Evolutionary conservation across 768 basidiomycete genomes (phyloP), one percentile per base, ranked within the genome.

Genomic region (Neoboletus subvelutipes): DNA sequence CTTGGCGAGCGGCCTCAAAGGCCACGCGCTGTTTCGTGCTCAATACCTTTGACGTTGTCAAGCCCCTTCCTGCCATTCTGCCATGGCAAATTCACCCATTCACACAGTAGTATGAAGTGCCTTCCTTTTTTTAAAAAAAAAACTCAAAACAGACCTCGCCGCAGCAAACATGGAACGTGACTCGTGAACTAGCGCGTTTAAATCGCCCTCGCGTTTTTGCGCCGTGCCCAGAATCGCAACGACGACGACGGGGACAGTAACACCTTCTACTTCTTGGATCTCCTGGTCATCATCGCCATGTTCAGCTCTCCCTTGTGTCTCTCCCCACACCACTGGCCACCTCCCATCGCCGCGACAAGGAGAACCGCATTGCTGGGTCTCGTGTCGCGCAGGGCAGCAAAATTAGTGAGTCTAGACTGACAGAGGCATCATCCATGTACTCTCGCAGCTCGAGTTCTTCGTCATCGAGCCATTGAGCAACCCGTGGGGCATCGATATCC

Each of bases 241-340:
- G 54, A 61, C 64, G 56, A 67, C 64, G 31, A n/a, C 29, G 53
- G 62, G 59, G 36, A 51, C 54, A 4, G 3, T n/a, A 22, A 49
- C 50, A 46, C 15, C 33, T 43, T 47, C 5, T 45, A 58, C 41
- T 55, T 59, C 18, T 24, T 40, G 31, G 20, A 5, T 15, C 0
- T 18, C 36, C 31, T 42, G 22, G 41, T 58, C 45, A 54, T 63
- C 54, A 56, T 63, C 55, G 58, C 50, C 53, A 52, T 59, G 56
- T 54, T 53, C 43, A 20, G 17, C 2, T 22, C n/a, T 2, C 3
- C 31, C 24, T 47, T 53, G 64, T 67, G 64, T 83, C 83, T 77
- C 79, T 88, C 28, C 78, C 77, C 6, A 87, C 86, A 0, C 87
- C 87, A 12, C 87, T 86, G 5, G 73, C 73, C 52, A 80, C 86